Percentiles rank a stretch among this genome's conserved stretches.
phyloP scores from a whole-genome alignment of 2,329 filamentous ascomycete species.

The Scedosporium aurantiacum region DNA sequence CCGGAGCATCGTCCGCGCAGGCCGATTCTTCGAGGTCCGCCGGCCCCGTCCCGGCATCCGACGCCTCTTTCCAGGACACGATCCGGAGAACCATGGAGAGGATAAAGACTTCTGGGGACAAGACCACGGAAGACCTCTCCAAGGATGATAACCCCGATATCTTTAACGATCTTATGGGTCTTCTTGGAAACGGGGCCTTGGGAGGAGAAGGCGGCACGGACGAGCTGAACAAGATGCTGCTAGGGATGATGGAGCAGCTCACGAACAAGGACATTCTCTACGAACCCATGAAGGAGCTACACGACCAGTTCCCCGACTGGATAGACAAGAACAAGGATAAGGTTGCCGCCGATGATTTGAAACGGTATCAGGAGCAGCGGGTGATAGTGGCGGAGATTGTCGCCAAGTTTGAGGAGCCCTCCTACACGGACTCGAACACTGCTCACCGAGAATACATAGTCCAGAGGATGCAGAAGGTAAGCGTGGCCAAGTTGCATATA shows the following conservation, averaged over 20 bases:
- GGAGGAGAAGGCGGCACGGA: constrained; percentile 57
- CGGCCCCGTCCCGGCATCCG: constrained; percentile 29
- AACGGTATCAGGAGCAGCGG: constrained; percentile 73
- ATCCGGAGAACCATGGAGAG: constrained; percentile 92
- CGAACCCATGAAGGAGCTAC: constrained; percentile 94
- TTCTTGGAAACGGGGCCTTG: constrained; percentile 58
- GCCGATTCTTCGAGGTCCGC: constrained; percentile 10
- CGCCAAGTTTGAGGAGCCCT: constrained; percentile 69
- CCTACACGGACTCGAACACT: constrained; percentile 72
- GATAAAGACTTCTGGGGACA: constrained; percentile 79
- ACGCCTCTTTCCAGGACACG: constrained; percentile 77
- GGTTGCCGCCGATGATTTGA: constrained; percentile 59
- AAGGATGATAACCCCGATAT: constrained; percentile 44
- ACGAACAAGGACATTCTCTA: constrained; percentile 98
- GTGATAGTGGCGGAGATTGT: constrained; percentile 76
- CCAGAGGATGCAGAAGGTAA: constrained; percentile 93
- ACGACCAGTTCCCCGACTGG: constrained; percentile 89
- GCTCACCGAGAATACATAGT: constrained; percentile 85
- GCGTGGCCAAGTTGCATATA: constrained; percentile 13
- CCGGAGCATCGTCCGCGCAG: constrained; percentile 19
- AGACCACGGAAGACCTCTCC: constrained; percentile 40
- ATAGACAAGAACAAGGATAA: constrained; percentile 62
- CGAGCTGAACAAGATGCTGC: constrained; percentile 86
- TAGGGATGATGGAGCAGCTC: constrained; percentile 98
- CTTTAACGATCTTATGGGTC: constrained; percentile 83